These are phyloP conservation scores for Zancudomyces culisetae DNA, from an alignment of 371 early-diverging fungal species.

Conservation along the genomic window DNA sequence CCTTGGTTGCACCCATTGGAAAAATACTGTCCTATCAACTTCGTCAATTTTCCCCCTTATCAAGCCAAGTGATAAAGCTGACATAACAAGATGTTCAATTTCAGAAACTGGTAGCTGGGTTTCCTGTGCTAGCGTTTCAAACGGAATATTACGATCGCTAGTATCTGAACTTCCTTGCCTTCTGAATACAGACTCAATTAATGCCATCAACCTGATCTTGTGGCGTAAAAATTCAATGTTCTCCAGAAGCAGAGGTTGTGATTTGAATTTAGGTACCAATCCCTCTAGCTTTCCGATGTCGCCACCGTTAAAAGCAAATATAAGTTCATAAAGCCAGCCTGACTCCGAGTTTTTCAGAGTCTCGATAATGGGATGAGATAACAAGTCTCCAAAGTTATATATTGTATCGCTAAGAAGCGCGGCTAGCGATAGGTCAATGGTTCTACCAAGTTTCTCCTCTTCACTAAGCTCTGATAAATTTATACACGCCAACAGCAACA, in stretches of 20 bases:
- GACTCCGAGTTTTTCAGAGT: constrained; percentile 52
- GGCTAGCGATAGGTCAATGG: constrained; percentile 74
- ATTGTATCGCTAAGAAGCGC: constrained; percentile 87
- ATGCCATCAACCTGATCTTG: constrained; percentile 91
- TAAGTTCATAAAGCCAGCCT: constrained; percentile 68
- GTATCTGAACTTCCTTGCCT: constrained; percentile 43
- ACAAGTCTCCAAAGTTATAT: constrained; percentile 97
- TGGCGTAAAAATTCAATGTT: constrained; percentile 56
- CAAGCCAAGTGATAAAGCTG: constrained; percentile 76
- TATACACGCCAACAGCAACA: constrained; percentile 82
- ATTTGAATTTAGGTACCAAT: constrained; percentile 33
- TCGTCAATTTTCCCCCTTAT: constrained; percentile 91
- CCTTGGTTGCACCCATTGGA: constrained; percentile 94
- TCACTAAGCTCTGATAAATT: constrained; percentile 51
- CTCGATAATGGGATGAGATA: constrained; percentile 87
- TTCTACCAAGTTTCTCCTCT: constrained; percentile 62
- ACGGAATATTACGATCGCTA: constrained; percentile 46
- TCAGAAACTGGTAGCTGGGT: constrained; percentile 56
- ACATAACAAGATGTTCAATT: constrained; percentile 95
- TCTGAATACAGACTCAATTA: constrained; percentile 84
- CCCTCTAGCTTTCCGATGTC: constrained; percentile 81
- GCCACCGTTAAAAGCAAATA: constrained; percentile 86
- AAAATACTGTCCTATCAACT: constrained; percentile 61
- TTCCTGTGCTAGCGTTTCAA: constrained; percentile 68
- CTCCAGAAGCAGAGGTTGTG: constrained; percentile 53